A percentile compares a stretch with the other conserved stretches of the same genome.
Evolutionary conservation across 495 filamentous ascomycete species (phyloP).

Genomic region (Xylaria longipes): DNA sequence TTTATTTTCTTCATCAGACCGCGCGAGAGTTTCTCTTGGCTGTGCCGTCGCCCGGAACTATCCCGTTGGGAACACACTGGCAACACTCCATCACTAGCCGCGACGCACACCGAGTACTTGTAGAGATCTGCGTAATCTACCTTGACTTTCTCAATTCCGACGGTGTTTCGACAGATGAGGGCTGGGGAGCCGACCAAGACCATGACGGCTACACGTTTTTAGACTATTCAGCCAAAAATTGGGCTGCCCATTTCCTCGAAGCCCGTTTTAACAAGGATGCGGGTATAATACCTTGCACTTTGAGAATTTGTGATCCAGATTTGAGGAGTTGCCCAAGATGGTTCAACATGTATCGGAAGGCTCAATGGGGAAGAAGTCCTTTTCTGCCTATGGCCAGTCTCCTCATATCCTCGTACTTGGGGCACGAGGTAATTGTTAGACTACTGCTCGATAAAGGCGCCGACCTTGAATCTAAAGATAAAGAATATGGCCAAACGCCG

Average conservation of each 20-base stretch:
- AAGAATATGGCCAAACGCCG: background rate
- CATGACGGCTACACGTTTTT: background rate
- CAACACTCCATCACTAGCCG: constrained; percentile 32
- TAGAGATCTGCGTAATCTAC: constrained; percentile 43
- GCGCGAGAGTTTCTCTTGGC: constrained; percentile 47
- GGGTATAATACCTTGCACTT: background rate
- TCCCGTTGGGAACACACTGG: constrained; percentile 26
- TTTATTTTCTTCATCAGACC: constrained; percentile 56
- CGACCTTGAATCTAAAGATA: background rate
- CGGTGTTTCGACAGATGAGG: background rate
- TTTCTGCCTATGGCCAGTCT: too few species aligned
- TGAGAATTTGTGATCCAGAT: constrained; percentile 12
- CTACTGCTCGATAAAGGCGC: background rate
- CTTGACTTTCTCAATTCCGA: constrained; percentile 27
- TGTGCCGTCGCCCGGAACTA: background rate
- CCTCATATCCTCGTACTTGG: background rate
- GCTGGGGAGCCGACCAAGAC: background rate
- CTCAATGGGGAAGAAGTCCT: too few species aligned
- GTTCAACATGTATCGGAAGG: too few species aligned
- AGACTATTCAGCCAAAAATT: constrained; percentile 4
- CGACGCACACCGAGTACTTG: constrained; percentile 41
- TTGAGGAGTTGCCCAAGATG: background rate
- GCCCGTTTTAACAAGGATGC: background rate
- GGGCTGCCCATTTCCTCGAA: constrained; percentile 1
- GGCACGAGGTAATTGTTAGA: constrained; percentile 8